Conservation (phyloP, 73 alveolate species). For the Tetrahymena borealis region DNA sequence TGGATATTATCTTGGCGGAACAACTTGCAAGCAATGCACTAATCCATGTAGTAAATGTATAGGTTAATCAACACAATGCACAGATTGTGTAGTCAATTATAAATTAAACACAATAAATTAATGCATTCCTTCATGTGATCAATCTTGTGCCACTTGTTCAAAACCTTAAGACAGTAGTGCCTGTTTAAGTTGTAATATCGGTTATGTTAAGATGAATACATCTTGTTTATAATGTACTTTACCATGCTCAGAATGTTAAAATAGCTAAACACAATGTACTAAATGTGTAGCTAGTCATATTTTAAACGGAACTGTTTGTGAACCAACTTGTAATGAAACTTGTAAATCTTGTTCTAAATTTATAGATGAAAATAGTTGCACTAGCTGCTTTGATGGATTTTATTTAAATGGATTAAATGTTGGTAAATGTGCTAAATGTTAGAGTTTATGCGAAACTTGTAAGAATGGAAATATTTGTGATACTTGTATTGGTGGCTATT, state of each 20-base stretch:
- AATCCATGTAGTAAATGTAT: neutral
- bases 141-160: neutral
- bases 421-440: neutral
- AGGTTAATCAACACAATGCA: neutral
- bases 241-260: neutral
- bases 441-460: neutral
- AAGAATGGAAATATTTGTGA: neutral
- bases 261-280: neutral
- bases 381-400: neutral
- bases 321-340: neutral
- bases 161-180: neutral
- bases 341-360: neutral
- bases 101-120: neutral
- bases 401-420: neutral
- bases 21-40: neutral
- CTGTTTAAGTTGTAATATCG: neutral
- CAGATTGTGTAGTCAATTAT: neutral
- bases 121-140: neutral
- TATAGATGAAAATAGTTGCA: neutral
- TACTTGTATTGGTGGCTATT: neutral
- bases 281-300: neutral
- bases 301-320: neutral
- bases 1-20: neutral
- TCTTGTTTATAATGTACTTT: neutral
- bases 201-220: neutral